Percentiles rank a stretch among this genome's conserved stretches.
Conservation (phyloP, 345 rosid genomes). For the Erysimum cheiranthoides region DNA sequence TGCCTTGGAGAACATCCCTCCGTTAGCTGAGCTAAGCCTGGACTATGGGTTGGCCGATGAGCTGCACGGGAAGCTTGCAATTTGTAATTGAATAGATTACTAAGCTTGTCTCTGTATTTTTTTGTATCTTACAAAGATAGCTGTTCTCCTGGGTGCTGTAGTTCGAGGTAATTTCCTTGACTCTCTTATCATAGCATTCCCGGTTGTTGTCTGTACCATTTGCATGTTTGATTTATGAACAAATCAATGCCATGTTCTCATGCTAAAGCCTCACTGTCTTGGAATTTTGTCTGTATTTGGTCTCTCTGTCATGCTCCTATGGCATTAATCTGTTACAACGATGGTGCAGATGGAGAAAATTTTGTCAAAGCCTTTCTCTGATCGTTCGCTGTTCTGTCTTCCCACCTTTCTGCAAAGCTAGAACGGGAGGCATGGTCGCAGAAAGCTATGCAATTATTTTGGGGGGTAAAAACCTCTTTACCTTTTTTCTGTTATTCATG, state of each 20-base stretch:
- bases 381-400: slow-evolving; percentile 13
- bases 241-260: too few species aligned
- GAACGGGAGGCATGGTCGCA: neutral
- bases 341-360: slow-evolving; percentile 42
- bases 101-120: neutral
- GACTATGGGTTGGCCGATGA: slow-evolving; percentile 92
- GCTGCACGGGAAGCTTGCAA: slow-evolving; percentile 60
- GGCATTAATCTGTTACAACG: neutral
- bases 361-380: slow-evolving; percentile 34
- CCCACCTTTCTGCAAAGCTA: neutral
- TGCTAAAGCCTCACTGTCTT: too few species aligned
- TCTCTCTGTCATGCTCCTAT: neutral
- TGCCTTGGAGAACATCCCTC: slow-evolving; percentile 85
- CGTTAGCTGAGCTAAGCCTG: slow-evolving; percentile 77
- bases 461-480: neutral
- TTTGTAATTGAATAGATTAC: neutral
- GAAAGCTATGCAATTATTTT: slow-evolving; percentile 19
- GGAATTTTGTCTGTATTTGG: neutral
- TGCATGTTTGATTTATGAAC: too few species aligned
- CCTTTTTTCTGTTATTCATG: slow-evolving; percentile 2
- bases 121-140: too few species aligned
- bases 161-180: slow-evolving; percentile 17
- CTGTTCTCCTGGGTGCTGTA: neutral
- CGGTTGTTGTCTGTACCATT: too few species aligned
- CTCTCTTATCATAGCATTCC: neutral